Base-by-base conservation (phyloP, 1,284 basidiomycete genomes). In the Tilletia horrida region DNA sequence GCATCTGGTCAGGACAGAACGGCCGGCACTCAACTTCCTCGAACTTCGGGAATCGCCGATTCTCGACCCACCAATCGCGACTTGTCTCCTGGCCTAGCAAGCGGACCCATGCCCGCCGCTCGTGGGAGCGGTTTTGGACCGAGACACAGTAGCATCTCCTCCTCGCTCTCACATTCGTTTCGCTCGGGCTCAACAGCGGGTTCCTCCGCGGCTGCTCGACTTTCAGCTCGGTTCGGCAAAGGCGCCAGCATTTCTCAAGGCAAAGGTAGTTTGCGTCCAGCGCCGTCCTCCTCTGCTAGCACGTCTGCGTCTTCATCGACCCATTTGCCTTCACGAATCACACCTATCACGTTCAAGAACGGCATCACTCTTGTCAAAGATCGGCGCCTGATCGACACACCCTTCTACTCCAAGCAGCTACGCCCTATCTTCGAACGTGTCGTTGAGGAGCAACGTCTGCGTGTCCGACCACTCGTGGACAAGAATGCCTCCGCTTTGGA, bases 311-410 rank as follows among this genome's bases (percentile, higher is more conserved):
- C n/a, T 16, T n/a, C 47, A 8, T n/a, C 18, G 18, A 25, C 47
- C 18, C 18, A 25, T 48, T n/a, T n/a, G n/a, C 13, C 43, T 13
- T 11, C 43, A 45, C 47, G 23, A 14, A 11, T n/a, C 47, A 48
- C 9, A 4, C 52, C 52, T 11, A 57, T 57, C n/a, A 11, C 52
- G 23, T 57, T 57, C 52, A 57, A 57, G 52, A 57, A 57, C 27
- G 52, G 52, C 14, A 29, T 57, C 25, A 57, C 18, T 25, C 27
- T 57, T 6, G 27, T 29, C 27, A 48, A 48, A 25, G 52, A 57
- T 23, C 52, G 52, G 11, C 52, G 52, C 4, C 52, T 57, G 23
- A n/a, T 57, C 52, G 25, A 25, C 21, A 57, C 2, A 23, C 14
- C 27, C 8, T 27, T 57, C 23, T 31, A 57, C 27, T 23, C 52